Conservation (phyloP, 108 stramenopile genomes). For the Pseudonitzschia pungens region DNA sequence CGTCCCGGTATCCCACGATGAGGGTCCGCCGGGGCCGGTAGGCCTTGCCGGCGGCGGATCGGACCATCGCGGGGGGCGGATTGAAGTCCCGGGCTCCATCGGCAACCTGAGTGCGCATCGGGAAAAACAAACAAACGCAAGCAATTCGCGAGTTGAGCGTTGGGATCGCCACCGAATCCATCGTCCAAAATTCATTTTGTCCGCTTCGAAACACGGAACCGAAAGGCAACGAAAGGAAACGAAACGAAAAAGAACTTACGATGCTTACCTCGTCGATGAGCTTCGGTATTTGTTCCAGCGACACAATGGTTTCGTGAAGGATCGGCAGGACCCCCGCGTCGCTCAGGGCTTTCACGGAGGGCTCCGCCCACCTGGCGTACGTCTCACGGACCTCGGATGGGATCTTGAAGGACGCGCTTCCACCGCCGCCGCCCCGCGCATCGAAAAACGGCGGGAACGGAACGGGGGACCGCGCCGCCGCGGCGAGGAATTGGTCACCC, state of each 20-base stretch:
- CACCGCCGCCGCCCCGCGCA: too few species aligned
- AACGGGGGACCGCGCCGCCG: background rate
- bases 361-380: conserved; percentile 42
- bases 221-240: too few species aligned
- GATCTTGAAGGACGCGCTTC: too few species aligned
- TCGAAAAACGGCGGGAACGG: conserved; percentile 11
- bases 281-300: conserved; percentile 88
- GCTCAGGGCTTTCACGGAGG: conserved; percentile 45
- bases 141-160: too few species aligned
- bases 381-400: conserved; percentile 56
- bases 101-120: conserved; percentile 62
- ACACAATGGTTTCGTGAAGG: conserved; percentile 65
- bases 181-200: too few species aligned
- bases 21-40: conserved; percentile 89
- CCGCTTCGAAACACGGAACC: background rate
- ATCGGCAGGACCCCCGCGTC: conserved; percentile 65
- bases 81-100: conserved; percentile 85
- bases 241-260: conserved; percentile 1
- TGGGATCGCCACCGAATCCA: too few species aligned
- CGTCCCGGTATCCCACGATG: conserved; percentile 82
- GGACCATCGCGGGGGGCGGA: conserved; percentile 75
- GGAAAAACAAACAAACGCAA: too few species aligned
- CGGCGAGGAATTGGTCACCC: background rate
- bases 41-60: conserved; percentile 71
- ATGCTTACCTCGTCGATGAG: conserved; percentile 75